Base-by-base conservation (phyloP, 2,329 filamentous ascomycete genomes). In the Amesomyces nigricolor region DNA sequence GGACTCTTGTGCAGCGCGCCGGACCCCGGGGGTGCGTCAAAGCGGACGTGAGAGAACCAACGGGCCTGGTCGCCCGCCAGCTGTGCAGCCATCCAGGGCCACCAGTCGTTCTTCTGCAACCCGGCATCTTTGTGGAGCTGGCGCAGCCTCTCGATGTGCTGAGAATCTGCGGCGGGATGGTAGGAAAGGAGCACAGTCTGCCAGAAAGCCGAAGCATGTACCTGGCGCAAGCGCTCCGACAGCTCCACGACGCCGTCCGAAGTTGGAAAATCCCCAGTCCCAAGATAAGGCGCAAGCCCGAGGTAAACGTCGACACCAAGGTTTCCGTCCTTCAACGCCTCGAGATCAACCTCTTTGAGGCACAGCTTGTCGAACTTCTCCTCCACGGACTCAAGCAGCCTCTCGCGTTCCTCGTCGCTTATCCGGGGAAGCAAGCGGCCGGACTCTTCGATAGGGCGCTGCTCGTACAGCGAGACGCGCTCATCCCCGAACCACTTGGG, bases 381-480 rank as follows among this genome's bases (percentile, higher is more conserved):
- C 13, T 57, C 56, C 17, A 57, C 39, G 3, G 53, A 14, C 7
- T 35, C 17, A 14, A 62, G 26, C 13, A 61, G n/a, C 11, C 32
- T 30, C 11, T 58, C 50, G 45, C 48, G 58, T 26, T 62, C 58
- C 13, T 51, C 35, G 2, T 57, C 54, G 2, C 35, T 17, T 11
- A 64, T 53, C 4, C 47, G 56, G 7, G 52, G 47, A 11, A 63
- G 55, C 8, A 54, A 13, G 10, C 54, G 58, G 13, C 43, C 13
- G 2, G 58, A 43, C 1, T 30, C 46, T 40, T 56, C 58, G 22
- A 61, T 55, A 14, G 60, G 57, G 2, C 59, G 56, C n/a, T 51
- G 32, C 35, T 63, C 62, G 55, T 64, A 61, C 19, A 64, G 55
- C 14, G 58, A 63, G 42, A 64, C 54, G 26, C 62, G 43, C 17